phyloP scores from a whole-genome alignment of 164 flowering plant species.

The Dillenia suffruticosa region DNA sequence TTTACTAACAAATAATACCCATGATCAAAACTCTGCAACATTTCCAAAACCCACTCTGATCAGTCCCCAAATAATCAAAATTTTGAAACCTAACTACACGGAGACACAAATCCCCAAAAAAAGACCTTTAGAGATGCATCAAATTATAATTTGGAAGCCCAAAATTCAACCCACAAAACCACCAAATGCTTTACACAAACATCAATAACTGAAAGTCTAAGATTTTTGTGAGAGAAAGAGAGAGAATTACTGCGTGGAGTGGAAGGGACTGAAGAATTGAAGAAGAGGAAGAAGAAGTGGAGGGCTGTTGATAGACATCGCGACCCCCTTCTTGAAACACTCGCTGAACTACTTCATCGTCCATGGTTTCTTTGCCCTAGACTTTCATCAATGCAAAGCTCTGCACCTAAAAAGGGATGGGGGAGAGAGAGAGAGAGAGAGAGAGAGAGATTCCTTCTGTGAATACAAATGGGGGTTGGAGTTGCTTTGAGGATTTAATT shows the following conservation, averaged over 20 bases:
- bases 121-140: too few relatives aligned
- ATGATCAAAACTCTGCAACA: slow-evolving; percentile 86
- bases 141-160: not conserved
- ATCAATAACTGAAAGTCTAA: not conserved
- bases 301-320: slow-evolving; percentile 65
- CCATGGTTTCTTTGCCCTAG: slow-evolving; percentile 39
- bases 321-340: slow-evolving; percentile 90
- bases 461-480: too few relatives aligned
- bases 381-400: too few relatives aligned
- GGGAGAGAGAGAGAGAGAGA: too few relatives aligned
- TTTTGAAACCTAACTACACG: too few relatives aligned
- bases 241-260: slow-evolving; percentile 70
- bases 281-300: slow-evolving; percentile 65
- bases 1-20: slow-evolving; percentile 87
- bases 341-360: slow-evolving; percentile 82
- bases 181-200: not conserved
- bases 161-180: not conserved
- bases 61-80: too few relatives aligned
- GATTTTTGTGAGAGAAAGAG: not conserved
- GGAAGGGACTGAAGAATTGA: slow-evolving; percentile 96
- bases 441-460: too few relatives aligned
- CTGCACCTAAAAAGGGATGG: too few relatives aligned
- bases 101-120: too few relatives aligned
- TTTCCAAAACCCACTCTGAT: not conserved
- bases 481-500: too few relatives aligned